Base-by-base conservation (phyloP, 164 flowering plant genomes). In the Amborella trichopoda region DNA sequence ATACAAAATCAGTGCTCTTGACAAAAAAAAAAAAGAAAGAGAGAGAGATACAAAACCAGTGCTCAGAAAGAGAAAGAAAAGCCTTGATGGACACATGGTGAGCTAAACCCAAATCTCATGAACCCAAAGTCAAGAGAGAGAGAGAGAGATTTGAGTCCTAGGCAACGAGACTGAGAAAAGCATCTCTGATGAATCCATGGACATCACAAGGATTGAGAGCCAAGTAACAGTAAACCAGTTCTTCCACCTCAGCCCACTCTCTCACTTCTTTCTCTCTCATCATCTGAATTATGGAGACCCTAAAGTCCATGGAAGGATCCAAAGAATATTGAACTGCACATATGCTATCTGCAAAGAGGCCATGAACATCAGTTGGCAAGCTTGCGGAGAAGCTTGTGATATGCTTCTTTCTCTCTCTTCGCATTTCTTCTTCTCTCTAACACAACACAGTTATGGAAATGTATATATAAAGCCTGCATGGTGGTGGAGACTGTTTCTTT, bases 361-460 rank as follows among this genome's bases (percentile, higher is more conserved):
- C 72, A 39, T 39, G 44, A 20, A 73, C 75, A 28, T 75, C 74
- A 0, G 48, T 48, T 0, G 77, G 85, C 50, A 78, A 55, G 40
- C 56, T 46, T 12, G 85, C 85, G n/a, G 81, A 78, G 37, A 75
- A 71, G 65, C 79, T 73, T n/a, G n/a, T n/a, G n/a, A n/a, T n/a
- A n/a, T n/a, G n/a, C n/a, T n/a, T n/a, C n/a, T n/a, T n/a, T n/a
- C n/a, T n/a, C n/a, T n/a, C n/a, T n/a, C n/a, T n/a, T n/a, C n/a
- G n/a, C n/a, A n/a, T n/a, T n/a, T n/a, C n/a, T n/a, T n/a, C n/a
- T n/a, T n/a, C n/a, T n/a, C n/a, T n/a, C n/a, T n/a, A n/a, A n/a
- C n/a, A n/a, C n/a, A n/a, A n/a, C n/a, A n/a, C n/a, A n/a, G n/a
- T n/a, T n/a, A n/a, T n/a, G n/a, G n/a, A n/a, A n/a, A n/a, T n/a